A percentile compares a stretch with the other conserved stretches of the same genome.
Conservation (phyloP, 2,329 filamentous ascomycete species). For the Penicillium rolfsii region DNA sequence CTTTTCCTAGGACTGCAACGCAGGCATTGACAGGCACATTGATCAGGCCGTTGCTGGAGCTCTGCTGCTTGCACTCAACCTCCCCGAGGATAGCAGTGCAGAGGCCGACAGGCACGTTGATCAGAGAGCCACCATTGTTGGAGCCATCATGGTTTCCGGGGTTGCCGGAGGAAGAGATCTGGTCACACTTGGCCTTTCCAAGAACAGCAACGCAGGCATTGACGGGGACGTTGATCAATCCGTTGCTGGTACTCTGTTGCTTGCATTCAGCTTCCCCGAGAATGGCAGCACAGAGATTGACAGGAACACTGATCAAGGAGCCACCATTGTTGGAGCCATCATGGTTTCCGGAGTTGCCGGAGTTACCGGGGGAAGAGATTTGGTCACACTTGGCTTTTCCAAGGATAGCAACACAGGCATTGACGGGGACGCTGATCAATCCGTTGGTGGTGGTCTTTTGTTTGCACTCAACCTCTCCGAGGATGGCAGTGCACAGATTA, state of each 20-base stretch:
- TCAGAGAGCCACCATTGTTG: conserved; percentile 21
- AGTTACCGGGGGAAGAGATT: conserved; percentile 11
- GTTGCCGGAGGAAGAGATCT: background rate
- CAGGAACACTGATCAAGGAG: conserved; percentile 22
- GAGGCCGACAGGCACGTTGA: conserved; percentile 31
- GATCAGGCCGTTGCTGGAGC: conserved; percentile 25
- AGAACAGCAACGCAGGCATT: conserved; percentile 26
- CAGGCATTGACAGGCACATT: conserved; percentile 31
- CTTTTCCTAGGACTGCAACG: conserved; percentile 15
- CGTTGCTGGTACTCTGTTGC: conserved; percentile 8
- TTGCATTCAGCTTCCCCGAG: too few relatives aligned
- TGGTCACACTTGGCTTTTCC: conserved; percentile 6
- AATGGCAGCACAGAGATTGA: too few relatives aligned
- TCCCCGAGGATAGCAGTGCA: conserved; percentile 32
- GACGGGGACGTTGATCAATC: conserved; percentile 32
- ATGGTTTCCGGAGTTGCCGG: too few relatives aligned
- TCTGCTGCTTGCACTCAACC: conserved; percentile 29
- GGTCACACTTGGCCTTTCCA: conserved; percentile 5
- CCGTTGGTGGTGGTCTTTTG: conserved; percentile 23
- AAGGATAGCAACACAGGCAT: conserved; percentile 25
- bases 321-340: conserved; percentile 5
- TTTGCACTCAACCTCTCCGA: conserved; percentile 33
- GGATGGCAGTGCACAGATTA: conserved; percentile 29
- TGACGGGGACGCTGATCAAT: conserved; percentile 31
- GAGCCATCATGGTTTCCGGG: too few relatives aligned